Percentiles rank a stretch among this genome's conserved stretches.
These are phyloP conservation scores for Alternaria angustiovoidea DNA, from an alignment of 2,329 filamentous ascomycete genomes.

Conservation along the genomic window DNA sequence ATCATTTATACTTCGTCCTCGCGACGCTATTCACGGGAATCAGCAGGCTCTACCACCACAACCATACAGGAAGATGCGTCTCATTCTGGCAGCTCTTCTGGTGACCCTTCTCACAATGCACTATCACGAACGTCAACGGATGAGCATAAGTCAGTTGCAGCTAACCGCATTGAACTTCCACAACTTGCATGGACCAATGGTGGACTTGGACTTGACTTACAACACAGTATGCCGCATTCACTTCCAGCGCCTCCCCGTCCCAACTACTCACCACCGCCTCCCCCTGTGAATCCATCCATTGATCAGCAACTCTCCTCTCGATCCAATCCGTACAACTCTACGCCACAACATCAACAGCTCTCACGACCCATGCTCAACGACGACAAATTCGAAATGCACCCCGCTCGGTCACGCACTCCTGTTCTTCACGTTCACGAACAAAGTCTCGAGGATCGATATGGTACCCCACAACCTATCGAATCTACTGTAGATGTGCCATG, in stretches of 20 bases:
- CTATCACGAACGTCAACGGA: conserved; percentile 49
- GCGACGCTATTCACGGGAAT: conserved; percentile 46
- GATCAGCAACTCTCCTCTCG: conserved; percentile 20
- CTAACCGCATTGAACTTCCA: conserved; percentile 42
- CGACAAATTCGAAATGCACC: conserved; percentile 34
- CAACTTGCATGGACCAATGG: conserved; percentile 50
- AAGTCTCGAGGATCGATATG: conserved; percentile 29
- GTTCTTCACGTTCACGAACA: conserved; percentile 28
- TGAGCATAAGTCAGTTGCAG: conserved; percentile 31
- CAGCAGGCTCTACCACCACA: conserved; percentile 41
- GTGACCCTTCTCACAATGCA: conserved; percentile 36
- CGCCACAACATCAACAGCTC: conserved; percentile 19
- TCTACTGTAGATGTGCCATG: conserved; percentile 16
- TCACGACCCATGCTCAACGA: conserved; percentile 17
- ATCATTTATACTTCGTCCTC: conserved; percentile 49
- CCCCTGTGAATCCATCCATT: conserved; percentile 36
- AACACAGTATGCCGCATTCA: conserved; percentile 40
- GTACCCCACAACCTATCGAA: conserved; percentile 26
- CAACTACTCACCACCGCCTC: conserved; percentile 58
- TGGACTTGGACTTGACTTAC: conserved; percentile 56
- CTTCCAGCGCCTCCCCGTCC: conserved; percentile 50
- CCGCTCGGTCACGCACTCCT: conserved; percentile 33
- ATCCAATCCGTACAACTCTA: conserved; percentile 19
- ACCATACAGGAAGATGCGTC: conserved; percentile 45
- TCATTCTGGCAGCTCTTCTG: conserved; percentile 45